Percentiles rank a stretch among this genome's conserved stretches.
phyloP scores from a whole-genome alignment of 139 green algal species.

The Gonium pectorale region DNA sequence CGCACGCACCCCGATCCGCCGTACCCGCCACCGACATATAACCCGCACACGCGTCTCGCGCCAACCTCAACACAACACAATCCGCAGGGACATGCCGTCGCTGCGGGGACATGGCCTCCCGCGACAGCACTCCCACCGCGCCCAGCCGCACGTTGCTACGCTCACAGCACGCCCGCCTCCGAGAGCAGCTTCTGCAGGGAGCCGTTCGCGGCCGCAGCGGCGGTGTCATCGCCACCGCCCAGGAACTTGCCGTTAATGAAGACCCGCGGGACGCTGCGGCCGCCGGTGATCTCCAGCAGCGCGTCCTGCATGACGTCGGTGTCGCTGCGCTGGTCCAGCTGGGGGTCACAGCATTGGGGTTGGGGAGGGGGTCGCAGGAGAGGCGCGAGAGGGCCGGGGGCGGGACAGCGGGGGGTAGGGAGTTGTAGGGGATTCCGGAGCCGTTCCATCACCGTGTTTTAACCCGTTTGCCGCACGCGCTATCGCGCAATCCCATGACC shows the following conservation, averaged over 20 bases:
- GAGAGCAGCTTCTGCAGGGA: conserved; percentile 61
- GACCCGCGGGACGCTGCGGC: conserved; percentile 70
- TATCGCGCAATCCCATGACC: too few relatives aligned
- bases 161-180: conserved; percentile 43
- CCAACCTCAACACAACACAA: too few relatives aligned
- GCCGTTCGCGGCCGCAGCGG: conserved; percentile 45
- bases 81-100: too few relatives aligned
- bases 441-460: too few relatives aligned
- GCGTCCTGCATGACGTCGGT: conserved; percentile 63
- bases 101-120: too few relatives aligned
- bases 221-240: conserved; percentile 70
- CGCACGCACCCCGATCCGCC: too few relatives aligned
- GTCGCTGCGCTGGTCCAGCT: conserved; percentile 58
- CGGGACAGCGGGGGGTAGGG: neutral
- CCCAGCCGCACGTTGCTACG: too few relatives aligned
- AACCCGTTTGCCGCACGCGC: too few relatives aligned
- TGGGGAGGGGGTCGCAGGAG: neutral
- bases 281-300: conserved; percentile 63
- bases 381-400: neutral
- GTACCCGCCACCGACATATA: too few relatives aligned
- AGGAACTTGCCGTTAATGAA: conserved; percentile 77
- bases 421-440: neutral
- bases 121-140: too few relatives aligned
- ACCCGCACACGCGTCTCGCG: too few relatives aligned
- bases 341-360: neutral